These are phyloP conservation scores for Vigna angularis DNA, from an alignment of 306 rosid species.

Conservation along the genomic window DNA sequence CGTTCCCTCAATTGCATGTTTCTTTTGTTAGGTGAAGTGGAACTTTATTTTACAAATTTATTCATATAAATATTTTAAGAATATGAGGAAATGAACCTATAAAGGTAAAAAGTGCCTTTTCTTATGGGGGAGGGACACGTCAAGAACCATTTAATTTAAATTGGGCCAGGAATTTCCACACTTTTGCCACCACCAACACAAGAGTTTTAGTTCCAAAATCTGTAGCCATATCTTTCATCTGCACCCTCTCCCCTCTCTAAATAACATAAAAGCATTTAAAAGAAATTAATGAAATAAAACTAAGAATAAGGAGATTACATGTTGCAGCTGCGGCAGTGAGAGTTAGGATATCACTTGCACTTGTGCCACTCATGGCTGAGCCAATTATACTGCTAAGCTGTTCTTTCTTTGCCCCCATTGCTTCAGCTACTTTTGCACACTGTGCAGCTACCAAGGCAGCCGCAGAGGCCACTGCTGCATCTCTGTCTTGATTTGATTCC, in stretches of 20 bases:
- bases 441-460: conserved; percentile 89
- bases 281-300: background rate
- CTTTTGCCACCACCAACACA: background rate
- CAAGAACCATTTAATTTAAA: conserved; percentile 20
- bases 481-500: conserved; percentile 58
- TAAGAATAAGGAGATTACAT: conserved; percentile 50
- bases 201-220: conserved; percentile 24
- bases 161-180: conserved; percentile 27
- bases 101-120: conserved; percentile 26
- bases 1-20: conserved; percentile 30
- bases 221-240: conserved; percentile 4
- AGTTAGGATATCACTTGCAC: conserved; percentile 75
- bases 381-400: conserved; percentile 65
- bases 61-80: background rate
- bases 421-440: conserved; percentile 92
- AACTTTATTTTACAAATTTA: conserved; percentile 32
- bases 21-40: conserved; percentile 31
- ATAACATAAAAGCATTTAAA: background rate
- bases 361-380: conserved; percentile 76
- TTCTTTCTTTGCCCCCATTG: conserved; percentile 89
- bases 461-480: conserved; percentile 87
- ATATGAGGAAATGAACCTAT: conserved; percentile 1
- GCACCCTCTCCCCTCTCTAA: background rate
- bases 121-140: conserved; percentile 5
- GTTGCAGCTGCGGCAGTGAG: conserved; percentile 95